Conservation (phyloP, 352 stramenopile genomes). For the Pythium dissimile region DNA sequence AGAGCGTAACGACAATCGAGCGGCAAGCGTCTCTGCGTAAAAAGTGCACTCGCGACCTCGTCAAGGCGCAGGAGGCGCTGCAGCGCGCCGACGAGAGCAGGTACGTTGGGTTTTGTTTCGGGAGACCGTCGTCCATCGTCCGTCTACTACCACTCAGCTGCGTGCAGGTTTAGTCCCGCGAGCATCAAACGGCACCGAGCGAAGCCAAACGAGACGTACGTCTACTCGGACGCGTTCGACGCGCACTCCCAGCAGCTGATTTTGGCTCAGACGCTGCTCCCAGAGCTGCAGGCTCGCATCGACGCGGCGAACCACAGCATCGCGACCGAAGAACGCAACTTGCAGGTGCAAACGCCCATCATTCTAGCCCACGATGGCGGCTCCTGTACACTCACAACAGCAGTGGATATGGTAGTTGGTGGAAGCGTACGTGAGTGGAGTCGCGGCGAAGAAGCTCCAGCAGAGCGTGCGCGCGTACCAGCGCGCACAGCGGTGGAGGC, state of each 20-base stretch:
- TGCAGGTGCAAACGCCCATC: conserved; percentile 37
- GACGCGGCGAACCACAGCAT: conserved; percentile 40
- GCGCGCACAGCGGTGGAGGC: conserved; percentile 38
- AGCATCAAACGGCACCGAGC: not conserved
- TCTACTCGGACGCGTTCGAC: conserved; percentile 69
- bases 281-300: conserved; percentile 34
- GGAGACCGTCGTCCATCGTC: not conserved
- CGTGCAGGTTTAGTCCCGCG: not conserved
- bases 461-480: conserved; percentile 31
- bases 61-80: conserved; percentile 40
- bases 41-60: conserved; percentile 49
- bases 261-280: conserved; percentile 39
- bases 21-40: conserved; percentile 34
- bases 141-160: too few species aligned
- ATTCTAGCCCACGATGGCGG: too few species aligned
- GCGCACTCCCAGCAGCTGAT: conserved; percentile 67
- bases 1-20: conserved; percentile 33
- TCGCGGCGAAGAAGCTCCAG: conserved; percentile 47
- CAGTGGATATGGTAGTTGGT: conserved; percentile 42
- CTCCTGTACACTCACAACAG: too few species aligned
- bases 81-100: conserved; percentile 36
- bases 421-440: conserved; percentile 33
- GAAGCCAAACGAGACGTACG: conserved; percentile 27
- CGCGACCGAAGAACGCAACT: conserved; percentile 36
- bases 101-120: conserved; percentile 17